phyloP scores from a whole-genome alignment of 345 rosid genomes.

The Litchi chinensis region DNA sequence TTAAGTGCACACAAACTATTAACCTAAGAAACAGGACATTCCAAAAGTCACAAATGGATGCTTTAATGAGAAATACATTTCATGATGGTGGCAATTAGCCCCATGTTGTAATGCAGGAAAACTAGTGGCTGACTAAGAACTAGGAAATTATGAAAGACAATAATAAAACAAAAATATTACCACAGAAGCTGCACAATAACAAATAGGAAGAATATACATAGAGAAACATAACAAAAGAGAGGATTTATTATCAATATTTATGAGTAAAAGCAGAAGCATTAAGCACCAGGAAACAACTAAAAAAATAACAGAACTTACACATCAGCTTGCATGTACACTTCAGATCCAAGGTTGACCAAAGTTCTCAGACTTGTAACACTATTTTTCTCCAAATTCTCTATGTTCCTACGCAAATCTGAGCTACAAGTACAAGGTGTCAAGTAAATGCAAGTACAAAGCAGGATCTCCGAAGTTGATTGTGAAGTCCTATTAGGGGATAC shows the following conservation, averaged over 20 bases:
- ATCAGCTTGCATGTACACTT: slow-evolving; percentile 92
- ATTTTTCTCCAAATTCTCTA: slow-evolving; percentile 76
- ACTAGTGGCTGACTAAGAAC: background rate
- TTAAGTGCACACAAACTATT: background rate
- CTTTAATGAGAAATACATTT: background rate
- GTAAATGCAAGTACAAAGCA: slow-evolving; percentile 16
- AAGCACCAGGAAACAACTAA: slow-evolving; percentile 8
- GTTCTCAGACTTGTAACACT: slow-evolving; percentile 84
- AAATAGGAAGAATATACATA: background rate
- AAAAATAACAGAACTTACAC: slow-evolving; percentile 55
- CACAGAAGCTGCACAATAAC: background rate
- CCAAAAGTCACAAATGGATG: background rate
- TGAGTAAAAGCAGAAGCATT: background rate
- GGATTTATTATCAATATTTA: background rate
- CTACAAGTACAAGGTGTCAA: slow-evolving; percentile 42
- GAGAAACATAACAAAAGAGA: background rate
- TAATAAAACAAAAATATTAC: background rate
- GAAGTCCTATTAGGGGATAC: background rate
- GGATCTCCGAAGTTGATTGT: background rate
- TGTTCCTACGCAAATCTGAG: slow-evolving; percentile 76
- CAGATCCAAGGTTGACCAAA: slow-evolving; percentile 93
- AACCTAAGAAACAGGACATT: background rate
- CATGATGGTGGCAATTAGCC: background rate
- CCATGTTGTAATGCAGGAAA: background rate
- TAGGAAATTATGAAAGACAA: background rate